These are phyloP conservation scores for Exophiala sideris DNA, from an alignment of 2,329 filamentous ascomycete genomes.

Conservation along the genomic window DNA sequence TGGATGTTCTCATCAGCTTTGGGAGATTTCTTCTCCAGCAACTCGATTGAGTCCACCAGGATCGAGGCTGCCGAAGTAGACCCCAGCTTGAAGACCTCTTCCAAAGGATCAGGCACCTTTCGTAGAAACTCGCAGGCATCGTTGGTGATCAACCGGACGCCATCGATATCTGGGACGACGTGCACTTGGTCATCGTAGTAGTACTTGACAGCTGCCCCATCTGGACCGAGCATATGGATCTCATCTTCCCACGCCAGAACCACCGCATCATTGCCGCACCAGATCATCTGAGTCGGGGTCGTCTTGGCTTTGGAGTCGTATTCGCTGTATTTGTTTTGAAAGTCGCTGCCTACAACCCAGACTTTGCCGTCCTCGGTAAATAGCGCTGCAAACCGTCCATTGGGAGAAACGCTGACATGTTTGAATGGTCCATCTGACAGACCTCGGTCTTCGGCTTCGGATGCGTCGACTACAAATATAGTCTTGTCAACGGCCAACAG, in stretches of 20 bases:
- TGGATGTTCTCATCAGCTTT: constrained; percentile 98
- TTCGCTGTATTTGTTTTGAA: constrained; percentile 86
- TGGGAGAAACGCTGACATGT: constrained; percentile 86
- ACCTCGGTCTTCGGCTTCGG: constrained; percentile 85
- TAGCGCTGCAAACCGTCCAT: constrained; percentile 81
- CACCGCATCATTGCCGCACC: constrained; percentile 94
- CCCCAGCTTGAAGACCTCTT: constrained; percentile 84
- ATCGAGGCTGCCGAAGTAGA: constrained; percentile 88
- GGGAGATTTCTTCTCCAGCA: constrained; percentile 88
- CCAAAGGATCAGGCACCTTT: constrained; percentile 79
- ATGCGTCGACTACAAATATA: constrained; percentile 80
- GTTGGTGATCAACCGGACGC: constrained; percentile 85
- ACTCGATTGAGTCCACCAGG: constrained; percentile 85
- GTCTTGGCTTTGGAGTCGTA: constrained; percentile 86
- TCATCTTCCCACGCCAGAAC: constrained; percentile 97
- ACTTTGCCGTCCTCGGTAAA: constrained; percentile 82
- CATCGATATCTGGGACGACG: constrained; percentile 81
- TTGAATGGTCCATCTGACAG: constrained; percentile 90
- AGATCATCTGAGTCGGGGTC: constrained; percentile 80
- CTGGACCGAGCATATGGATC: constrained; percentile 86
- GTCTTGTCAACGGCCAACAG: constrained; percentile 81
- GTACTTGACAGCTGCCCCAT: constrained; percentile 68
- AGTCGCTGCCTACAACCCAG: constrained; percentile 93
- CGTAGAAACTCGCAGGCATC: constrained; percentile 98
- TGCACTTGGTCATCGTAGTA: constrained; percentile 92